Base-by-base conservation (phyloP, 495 filamentous ascomycete species). In the Neurospora sp. region DNA sequence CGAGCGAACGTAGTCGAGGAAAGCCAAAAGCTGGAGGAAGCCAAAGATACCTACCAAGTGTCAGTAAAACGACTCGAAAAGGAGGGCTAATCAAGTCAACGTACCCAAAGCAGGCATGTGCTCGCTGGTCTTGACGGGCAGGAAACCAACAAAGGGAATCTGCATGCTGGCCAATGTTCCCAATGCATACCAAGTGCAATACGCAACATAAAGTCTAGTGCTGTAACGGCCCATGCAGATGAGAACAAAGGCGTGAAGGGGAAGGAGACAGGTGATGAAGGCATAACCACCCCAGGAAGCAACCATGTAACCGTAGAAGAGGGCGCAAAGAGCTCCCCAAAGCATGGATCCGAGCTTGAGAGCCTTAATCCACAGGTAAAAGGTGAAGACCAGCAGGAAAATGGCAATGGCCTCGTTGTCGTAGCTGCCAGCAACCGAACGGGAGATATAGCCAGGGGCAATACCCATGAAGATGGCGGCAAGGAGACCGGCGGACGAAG, bases 241-340 rank as follows among this genome's bases (percentile, higher is more conserved):
- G 73, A 99, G 87, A 39, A 98, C 94, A 79, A 99, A 97, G 18
- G 93, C 90, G 81, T 99, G 96, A 69, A 99, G 89, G 44, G 96
- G 96, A 53, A 99, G 91, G 81, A 99, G 85, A 79, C 97, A 98
- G 74, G 96, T 99, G 79, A 99, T 99, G 88, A 99, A 99, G 75
- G 98, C 96, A 82, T 99, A 99, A 80, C 96, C 96, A 85, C 96
- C 96, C 96, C 96, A 99, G 41, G 96, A 96, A 70, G 94, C 94
- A 46, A 99, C 96, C 96, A 99, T 99, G 87, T 99, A 99, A 73
- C 96, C 96, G 82, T 99, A 99, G 84, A 97, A 99, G 73, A 99
- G 84, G 42, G 96, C 96, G 74, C 94, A 94, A 74, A 98, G 85
- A 18, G 93, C 94, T 70, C 93, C 96, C 95, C 95, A 99, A 82